Evolutionary conservation across 331 rosid species (phyloP).

Genomic region (Telfairia occidentalis): DNA sequence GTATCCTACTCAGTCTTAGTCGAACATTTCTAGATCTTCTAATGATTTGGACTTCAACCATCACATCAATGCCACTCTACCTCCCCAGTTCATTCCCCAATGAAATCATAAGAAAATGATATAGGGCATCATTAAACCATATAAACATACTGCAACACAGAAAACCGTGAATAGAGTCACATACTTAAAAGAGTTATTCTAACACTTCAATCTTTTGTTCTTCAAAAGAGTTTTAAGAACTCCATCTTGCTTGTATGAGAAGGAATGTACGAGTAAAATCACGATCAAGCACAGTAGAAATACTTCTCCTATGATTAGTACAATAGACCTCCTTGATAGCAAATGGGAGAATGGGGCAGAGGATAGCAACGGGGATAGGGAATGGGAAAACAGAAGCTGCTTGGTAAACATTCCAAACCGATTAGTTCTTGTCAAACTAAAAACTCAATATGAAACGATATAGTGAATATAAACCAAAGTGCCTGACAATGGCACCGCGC

Average conservation of each 20-base stretch:
- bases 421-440: neutral
- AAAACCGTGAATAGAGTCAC: neutral
- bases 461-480: neutral
- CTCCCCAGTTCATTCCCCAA: neutral
- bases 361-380: neutral
- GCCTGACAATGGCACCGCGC: too few relatives aligned
- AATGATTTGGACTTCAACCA: neutral
- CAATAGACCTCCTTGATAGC: neutral
- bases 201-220: neutral
- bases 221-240: neutral
- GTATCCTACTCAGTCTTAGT: neutral
- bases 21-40: neutral
- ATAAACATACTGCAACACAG: neutral
- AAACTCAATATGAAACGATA: neutral
- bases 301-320: neutral
- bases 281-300: neutral
- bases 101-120: neutral
- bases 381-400: neutral
- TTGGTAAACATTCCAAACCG: neutral
- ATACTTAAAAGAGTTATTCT: neutral
- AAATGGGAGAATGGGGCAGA: neutral
- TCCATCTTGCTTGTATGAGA: neutral
- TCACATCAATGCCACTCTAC: neutral
- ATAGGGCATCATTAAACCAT: neutral
- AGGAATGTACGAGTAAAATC: neutral